Evolutionary conservation across 345 rosid species (phyloP), one percentile per base, ranked within the genome.

Genomic region (Mangifera indica): DNA sequence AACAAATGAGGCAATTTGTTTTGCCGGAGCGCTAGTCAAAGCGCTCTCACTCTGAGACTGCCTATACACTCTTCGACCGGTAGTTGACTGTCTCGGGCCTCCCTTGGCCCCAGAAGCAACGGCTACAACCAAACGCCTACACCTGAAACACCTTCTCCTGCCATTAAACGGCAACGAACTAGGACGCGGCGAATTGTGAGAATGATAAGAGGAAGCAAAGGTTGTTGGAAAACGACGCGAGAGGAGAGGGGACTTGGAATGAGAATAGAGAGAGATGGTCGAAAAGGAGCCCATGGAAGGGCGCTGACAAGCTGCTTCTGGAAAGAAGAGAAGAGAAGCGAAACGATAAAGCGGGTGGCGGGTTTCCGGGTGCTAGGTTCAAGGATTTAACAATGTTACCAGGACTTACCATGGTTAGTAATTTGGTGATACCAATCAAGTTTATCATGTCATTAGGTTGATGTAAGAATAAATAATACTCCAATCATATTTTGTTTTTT

Each of bases 11-110:
- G 90, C 86, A 81, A 87, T 63, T 84, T 86, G 88, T 85, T 87
- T 83, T 29, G 86, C 81, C 10, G 85, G 80, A 80, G 83, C 84
- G 56, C 53, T 81, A 66, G 82, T 59, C 24, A 80, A 71, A 51
- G 85, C 69, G 74, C 69, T 82, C 82, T 80, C 84, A 20, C 84
- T 77, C 76, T 86, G 93, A 51, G 95, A 85, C 87, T 89, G 84
- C 63, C 84, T 76, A 62, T 89, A 90, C 26, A 65, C 88, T 70
- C 82, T 85, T 72, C 93, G 89, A 29, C 81, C 77, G 25, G 79
- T 69, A 7, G 74, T 40, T 18, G 55, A 21, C 32, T 77, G 79
- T 73, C 79, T 83, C 37, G 87, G 42, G 74, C 83, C 83, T 52
- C 86, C 85, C 11, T 68, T 81, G 0, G 84, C 52, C 45, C 82